Evolutionary conservation across 352 stramenopile species (phyloP), one percentile per base, ranked within the genome.

Genomic region (Phytopythium helicoides): DNA sequence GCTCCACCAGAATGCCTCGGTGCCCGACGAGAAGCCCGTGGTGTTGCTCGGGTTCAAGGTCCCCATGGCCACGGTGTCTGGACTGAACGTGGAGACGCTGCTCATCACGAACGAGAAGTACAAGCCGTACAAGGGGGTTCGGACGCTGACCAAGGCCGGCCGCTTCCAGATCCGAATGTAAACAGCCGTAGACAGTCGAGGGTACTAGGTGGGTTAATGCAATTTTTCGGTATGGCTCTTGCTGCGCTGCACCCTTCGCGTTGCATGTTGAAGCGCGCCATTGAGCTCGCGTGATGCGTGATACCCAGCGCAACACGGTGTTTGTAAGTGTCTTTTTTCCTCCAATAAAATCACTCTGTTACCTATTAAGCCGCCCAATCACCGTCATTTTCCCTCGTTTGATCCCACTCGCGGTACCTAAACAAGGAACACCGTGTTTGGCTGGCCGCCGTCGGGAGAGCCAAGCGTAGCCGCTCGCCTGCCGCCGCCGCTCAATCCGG

Each of bases 111-210:
- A 97, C 65, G 97, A 99, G 73, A 91, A 89, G 54, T 99, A 99
- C 76, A 96, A 95, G 58, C 96, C 96, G 8, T 99, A 99, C 86
- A 99, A 99, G 81, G 96, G 96, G 28, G 95, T 99, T 44, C 86
- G 96, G 51, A 98, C 97, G 46, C 89, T 99, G 60, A 97, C 95
- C 28, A 97, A 98, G 66, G 92, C 92, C 52, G 96, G 96, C 0
- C 84, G 92, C 34, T 98, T 97, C 80, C 94, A 98, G 81, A 96
- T 98, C 68, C 89, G 92, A 56, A 97, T 86, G 78, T 97, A 75
- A 47, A 38, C 12, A 33, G 22, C 49, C 61, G 44, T 34, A 7
- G 21, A 15, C n/a, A n/a, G n/a, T n/a, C n/a, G n/a, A n/a, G n/a
- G 39, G n/a, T 18, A 25, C 38, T 12, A 44, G 38, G 28, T 33